Evolutionary conservation across 805 yeast species (phyloP).

Genomic region (Nakazawaea pomicola): DNA sequence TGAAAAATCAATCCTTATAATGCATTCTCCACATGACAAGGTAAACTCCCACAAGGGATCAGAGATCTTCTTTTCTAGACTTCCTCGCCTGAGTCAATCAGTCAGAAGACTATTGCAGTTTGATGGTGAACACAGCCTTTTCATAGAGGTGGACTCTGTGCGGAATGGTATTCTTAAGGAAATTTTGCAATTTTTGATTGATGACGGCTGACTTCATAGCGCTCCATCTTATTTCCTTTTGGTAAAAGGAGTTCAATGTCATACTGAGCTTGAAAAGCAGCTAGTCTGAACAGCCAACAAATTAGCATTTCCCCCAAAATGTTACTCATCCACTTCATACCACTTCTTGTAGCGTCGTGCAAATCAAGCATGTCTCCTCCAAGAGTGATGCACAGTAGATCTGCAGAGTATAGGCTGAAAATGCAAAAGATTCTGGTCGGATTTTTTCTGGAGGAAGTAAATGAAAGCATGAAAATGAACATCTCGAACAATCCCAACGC

Average conservation of each 20-base stretch:
- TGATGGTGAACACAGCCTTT: constrained; percentile 39
- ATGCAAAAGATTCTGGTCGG: no score
- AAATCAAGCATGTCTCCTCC: no score
- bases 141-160: constrained; percentile 40
- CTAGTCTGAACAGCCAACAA: no score
- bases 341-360: no score
- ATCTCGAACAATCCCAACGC: no score
- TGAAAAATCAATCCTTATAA: constrained; percentile 43
- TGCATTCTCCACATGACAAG: constrained; percentile 59
- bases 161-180: constrained; percentile 30
- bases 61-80: constrained; percentile 31
- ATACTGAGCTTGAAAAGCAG: no score
- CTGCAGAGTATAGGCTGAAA: no score
- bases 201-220: constrained; percentile 12
- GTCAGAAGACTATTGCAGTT: constrained; percentile 23
- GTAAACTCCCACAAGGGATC: constrained; percentile 54
- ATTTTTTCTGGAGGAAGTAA: no score
- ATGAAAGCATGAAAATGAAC: no score
- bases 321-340: no score
- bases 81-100: constrained; percentile 18
- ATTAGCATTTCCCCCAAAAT: no score
- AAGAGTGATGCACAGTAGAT: no score
- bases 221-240: neutral
- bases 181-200: constrained; percentile 34
- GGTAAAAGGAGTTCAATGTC: neutral